phyloP scores from a whole-genome alignment of 2,329 filamentous ascomycete genomes.

The Aciculosporium take region DNA sequence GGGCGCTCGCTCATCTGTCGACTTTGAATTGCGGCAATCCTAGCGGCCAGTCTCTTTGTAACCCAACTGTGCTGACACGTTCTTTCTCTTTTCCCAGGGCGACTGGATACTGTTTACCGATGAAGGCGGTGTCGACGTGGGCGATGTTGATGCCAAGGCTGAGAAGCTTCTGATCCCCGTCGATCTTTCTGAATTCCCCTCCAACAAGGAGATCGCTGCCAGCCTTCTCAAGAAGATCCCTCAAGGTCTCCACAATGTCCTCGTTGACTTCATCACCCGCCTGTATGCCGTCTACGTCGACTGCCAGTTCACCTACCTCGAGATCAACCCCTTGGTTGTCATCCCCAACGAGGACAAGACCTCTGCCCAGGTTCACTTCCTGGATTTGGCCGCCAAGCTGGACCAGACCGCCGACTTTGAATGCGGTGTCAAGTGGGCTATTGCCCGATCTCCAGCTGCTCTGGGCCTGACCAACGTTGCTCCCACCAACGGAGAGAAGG shows the following conservation, averaged over 20 bases:
- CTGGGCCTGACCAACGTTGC: conserved; percentile 64
- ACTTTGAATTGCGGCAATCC: background rate
- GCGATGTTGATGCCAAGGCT: conserved; percentile 96
- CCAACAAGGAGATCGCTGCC: conserved; percentile 82
- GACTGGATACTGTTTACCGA: conserved; percentile 99
- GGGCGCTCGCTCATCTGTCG: background rate
- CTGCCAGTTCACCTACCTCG: conserved; percentile 99
- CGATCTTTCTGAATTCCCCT: conserved; percentile 85
- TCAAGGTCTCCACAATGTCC: conserved; percentile 88
- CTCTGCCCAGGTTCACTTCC: conserved; percentile 90
- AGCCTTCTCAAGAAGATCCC: conserved; percentile 86
- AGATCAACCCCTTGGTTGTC: conserved; percentile 98
- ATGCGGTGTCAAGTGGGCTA: conserved; percentile 97
- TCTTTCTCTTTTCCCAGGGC: conserved; percentile 43
- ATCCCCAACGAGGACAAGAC: conserved; percentile 88
- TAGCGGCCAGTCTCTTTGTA: background rate
- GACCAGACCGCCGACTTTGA: conserved; percentile 99
- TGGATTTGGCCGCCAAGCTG: conserved; percentile 95
- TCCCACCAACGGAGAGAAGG: conserved; percentile 51
- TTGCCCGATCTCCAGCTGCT: conserved; percentile 79
- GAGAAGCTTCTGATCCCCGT: conserved; percentile 98
- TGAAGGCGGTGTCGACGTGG: conserved; percentile 98
- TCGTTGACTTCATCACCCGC: conserved; percentile 97
- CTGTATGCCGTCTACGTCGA: conserved; percentile 98
- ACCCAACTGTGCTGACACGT: conserved; percentile 10